Base-by-base conservation (phyloP, 228 moss, liverwort and hornwort species). In the Sphagnum fallax region DNA sequence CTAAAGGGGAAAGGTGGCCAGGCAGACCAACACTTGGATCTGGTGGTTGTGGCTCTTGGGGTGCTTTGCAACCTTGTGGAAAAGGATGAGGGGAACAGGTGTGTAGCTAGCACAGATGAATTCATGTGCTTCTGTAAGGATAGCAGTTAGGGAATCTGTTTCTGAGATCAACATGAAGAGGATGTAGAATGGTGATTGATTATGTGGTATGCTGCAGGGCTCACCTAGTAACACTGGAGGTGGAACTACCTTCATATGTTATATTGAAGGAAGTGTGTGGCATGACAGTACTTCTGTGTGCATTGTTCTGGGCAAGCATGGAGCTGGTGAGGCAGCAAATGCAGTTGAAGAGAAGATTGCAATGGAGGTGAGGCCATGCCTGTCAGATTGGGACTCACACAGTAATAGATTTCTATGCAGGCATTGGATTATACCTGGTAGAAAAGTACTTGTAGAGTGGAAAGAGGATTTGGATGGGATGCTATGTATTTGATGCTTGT, bases 21-120 rank as follows among this genome's bases (percentile, higher is more conserved):
- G 59, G 48, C 75, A 66, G 84, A 85, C 16, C 71, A 80, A 63
- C 81, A 85, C 59, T 60, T 81, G 50, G 84, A 85, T 75, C 75
- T 85, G 47, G 62, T 85, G 10, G 75, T 78, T 49, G 75, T 76
- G 71, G 81, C 81, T 15, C 76, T 85, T 47, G 84, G 84, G 70
- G 78, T 85, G 5, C 81, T 85, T 6, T 81, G 81, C 61, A 85
- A 85, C 76, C 67, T 85, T 65, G 84, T 85, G 16, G 84, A 85
- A 71, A 85, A 73, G 51, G 81, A 85, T 57, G 71, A 65, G 18
- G 18, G 51, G 71, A 85, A 85, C 81, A 81, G 81, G 84, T 85
- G 71, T 13, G 68, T 18, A 47, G 16, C 6, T 12, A 6, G 66
- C 32, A 65, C 5, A 47, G 2, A 2, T 8, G 10, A 32, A 32